Conservation (phyloP, 2,329 filamentous ascomycete genomes). For the Penicillium sumatraense region DNA sequence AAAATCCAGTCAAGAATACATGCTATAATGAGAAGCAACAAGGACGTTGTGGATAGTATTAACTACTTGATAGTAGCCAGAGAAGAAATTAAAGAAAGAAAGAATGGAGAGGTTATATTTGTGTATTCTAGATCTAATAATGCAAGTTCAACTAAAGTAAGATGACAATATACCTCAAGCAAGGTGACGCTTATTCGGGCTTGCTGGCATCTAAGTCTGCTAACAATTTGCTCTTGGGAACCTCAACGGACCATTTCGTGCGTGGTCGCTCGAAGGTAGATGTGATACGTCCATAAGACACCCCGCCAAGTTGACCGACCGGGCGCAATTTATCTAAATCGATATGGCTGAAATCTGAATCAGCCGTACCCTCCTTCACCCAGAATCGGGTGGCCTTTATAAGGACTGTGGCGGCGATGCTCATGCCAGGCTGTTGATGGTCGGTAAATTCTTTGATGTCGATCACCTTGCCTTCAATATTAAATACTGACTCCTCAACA, state of each 20-base stretch:
- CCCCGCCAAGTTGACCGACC: slow-evolving; percentile 78
- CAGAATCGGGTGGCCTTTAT: slow-evolving; percentile 85
- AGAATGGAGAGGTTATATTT: no score
- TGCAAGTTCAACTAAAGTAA: not conserved
- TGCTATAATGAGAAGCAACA: no score
- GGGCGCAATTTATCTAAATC: slow-evolving; percentile 77
- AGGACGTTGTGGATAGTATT: no score
- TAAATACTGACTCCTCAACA: slow-evolving; percentile 81
- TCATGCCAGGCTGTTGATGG: slow-evolving; percentile 68
- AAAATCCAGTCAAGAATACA: no score
- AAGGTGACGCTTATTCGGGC: not conserved
- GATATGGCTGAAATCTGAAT: slow-evolving; percentile 72
- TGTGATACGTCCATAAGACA: slow-evolving; percentile 73
- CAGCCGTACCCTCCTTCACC: slow-evolving; percentile 81
- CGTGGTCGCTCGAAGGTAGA: slow-evolving; percentile 70
- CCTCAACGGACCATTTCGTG: slow-evolving; percentile 39
- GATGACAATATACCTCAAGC: not conserved
- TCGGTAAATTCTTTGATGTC: slow-evolving; percentile 75
- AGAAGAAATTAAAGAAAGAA: no score
- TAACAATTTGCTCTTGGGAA: slow-evolving; percentile 23
- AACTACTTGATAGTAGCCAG: no score
- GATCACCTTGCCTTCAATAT: slow-evolving; percentile 77
- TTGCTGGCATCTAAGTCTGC: slow-evolving; percentile 17
- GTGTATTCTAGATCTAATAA: no score
- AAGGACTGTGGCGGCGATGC: slow-evolving; percentile 71